Base-by-base conservation (phyloP, 371 early-diverging fungal species). In the Actinomucor elegans region DNA sequence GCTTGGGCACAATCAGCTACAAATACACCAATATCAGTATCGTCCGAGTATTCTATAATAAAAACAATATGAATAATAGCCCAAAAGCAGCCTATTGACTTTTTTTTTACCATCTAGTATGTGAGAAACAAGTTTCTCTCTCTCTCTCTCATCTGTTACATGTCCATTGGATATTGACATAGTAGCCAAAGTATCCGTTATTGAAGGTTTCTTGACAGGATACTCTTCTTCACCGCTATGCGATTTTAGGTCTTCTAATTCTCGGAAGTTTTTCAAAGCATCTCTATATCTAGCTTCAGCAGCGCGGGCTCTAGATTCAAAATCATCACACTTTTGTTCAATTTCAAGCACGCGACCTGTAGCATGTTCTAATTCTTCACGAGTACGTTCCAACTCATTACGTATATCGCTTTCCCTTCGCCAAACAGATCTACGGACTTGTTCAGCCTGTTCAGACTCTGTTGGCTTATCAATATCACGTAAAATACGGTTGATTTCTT, bases 401-500 rank as follows among this genome's bases (percentile, higher is more conserved):
- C 69, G 63, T 21, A 69, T 72, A 48, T 77, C 77, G 23, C 65
- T 73, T 52, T 77, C 77, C 17, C 77, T 63, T 57, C 77, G 52
- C 77, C 77, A 78, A 1, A 75, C 65, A 2, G 74, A 68, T 61
- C 73, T 42, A 58, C 71, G 51, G 61, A 69, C 62, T 66, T 81
- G 57, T 33, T 77, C 60, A 21, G 61, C 50, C 62, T 80, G 64
- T 45, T 64, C 58, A 5, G 62, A 53, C 35, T 67, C 69, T 12
- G 56, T 55, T 12, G 70, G 64, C 41, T 77, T 77, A 35, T 77
- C 71, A 51, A 68, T 61, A 52, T 92, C 91, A 29, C 81, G 75
- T n/a, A 89, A 59, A 18, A 84, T 88, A 44, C 85, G 81, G 42
- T 88, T 85, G 61, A 91, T 90, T 53, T 91, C 86, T 34, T 78